These are phyloP conservation scores for Apostasia ramifera DNA, from an alignment of 106 monocot genomes.

Conservation along the genomic window DNA sequence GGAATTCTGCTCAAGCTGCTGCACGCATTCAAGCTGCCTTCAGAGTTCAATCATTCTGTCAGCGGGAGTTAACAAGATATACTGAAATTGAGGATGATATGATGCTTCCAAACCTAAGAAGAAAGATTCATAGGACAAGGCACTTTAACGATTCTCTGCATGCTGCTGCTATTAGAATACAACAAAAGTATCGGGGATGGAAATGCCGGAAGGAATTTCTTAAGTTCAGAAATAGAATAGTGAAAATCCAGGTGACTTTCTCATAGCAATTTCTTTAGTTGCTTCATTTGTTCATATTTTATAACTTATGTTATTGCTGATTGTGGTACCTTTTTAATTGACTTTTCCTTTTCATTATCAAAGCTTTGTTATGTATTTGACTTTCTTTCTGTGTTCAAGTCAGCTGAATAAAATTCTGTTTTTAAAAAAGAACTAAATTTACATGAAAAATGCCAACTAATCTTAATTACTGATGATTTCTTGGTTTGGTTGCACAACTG, in stretches of 20 bases:
- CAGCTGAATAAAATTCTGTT: too few relatives aligned
- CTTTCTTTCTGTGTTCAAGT: too few relatives aligned
- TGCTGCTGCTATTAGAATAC: slow-evolving; percentile 36
- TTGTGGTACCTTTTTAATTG: too few relatives aligned
- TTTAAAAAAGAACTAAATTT: too few relatives aligned
- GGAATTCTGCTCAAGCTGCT: slow-evolving; percentile 49
- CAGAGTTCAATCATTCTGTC: slow-evolving; percentile 35
- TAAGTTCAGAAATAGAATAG: slow-evolving; percentile 30
- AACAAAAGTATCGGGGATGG: slow-evolving; percentile 44
- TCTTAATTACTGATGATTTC: too few relatives aligned
- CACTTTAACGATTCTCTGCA: slow-evolving; percentile 23
- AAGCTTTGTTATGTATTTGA: too few relatives aligned
- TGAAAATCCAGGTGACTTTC: slow-evolving; percentile 20
- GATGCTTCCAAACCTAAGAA: slow-evolving; percentile 5
- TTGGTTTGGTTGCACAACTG: too few relatives aligned
- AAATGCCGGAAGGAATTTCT: slow-evolving; percentile 29
- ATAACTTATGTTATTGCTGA: too few relatives aligned
- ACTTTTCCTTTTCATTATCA: too few relatives aligned
- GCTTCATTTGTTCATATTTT: too few relatives aligned
- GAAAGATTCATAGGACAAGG: not conserved
- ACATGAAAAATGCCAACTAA: too few relatives aligned
- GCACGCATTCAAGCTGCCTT: slow-evolving; percentile 41
- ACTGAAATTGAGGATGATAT: slow-evolving; percentile 12
- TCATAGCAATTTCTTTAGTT: too few relatives aligned
- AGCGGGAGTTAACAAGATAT: slow-evolving; percentile 9